A percentile compares a stretch with the other conserved stretches of the same genome.
phyloP scores from a whole-genome alignment of 495 filamentous ascomycete genomes.

The Rhizodiscina lignyota region DNA sequence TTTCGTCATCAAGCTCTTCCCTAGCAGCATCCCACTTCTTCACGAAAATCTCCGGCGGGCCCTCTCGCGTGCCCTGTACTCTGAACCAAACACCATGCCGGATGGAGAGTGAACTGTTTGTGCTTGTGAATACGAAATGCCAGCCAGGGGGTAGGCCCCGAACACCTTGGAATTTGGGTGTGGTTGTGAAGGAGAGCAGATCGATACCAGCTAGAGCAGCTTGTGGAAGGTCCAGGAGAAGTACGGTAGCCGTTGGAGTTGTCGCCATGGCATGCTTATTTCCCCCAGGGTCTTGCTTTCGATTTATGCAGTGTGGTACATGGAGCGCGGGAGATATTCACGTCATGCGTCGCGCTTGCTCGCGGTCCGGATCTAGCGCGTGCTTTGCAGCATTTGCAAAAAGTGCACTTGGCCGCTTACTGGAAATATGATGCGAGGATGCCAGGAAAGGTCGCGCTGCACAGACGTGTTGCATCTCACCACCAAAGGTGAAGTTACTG shows the following conservation, averaged over 20 bases:
- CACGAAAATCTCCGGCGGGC: constrained; percentile 28
- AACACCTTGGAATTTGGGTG: constrained; percentile 37
- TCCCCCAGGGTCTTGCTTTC: no score
- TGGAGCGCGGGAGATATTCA: no score
- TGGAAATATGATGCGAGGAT: no score
- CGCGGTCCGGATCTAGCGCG: no score
- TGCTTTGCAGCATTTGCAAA: no score
- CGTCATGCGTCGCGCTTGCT: no score
- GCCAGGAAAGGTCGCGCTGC: no score
- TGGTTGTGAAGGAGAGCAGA: constrained; percentile 26
- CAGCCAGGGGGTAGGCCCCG: constrained; percentile 38
- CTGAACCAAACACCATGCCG: constrained; percentile 45
- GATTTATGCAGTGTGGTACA: no score
- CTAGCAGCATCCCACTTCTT: constrained; percentile 37
- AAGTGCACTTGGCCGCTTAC: no score
- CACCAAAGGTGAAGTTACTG: no score
- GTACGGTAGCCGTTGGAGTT: constrained; percentile 10
- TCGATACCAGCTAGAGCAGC: constrained; percentile 22
- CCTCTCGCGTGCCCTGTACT: constrained; percentile 18
- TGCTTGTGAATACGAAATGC: constrained; percentile 40
- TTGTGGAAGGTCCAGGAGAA: constrained; percentile 20
- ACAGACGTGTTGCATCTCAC: no score
- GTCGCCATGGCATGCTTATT: no score
- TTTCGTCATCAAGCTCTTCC: constrained; percentile 20
- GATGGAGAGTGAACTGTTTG: constrained; percentile 29